Evolutionary conservation across 805 yeast genomes (phyloP).

Genomic region (Cyberlindnera meyerae): DNA sequence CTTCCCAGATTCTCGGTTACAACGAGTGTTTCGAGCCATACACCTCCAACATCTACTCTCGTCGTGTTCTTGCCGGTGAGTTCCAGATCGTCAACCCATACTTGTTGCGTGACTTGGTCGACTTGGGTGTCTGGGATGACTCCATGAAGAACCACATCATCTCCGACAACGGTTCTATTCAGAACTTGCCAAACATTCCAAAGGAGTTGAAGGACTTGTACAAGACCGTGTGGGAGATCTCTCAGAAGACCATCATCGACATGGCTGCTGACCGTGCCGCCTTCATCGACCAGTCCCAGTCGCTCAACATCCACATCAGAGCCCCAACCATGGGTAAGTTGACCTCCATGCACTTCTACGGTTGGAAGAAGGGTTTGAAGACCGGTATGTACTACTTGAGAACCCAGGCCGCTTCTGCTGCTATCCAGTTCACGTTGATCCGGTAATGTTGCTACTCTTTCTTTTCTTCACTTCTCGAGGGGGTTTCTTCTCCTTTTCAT

Average conservation of each 20-base stretch:
- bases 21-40: conserved; percentile 96
- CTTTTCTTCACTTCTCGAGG: conserved; percentile 29
- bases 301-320: conserved; percentile 81
- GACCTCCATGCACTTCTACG: conserved; percentile 97
- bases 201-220: conserved; percentile 63
- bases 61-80: conserved; percentile 92
- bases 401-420: conserved; percentile 96
- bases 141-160: conserved; percentile 74
- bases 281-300: conserved; percentile 87
- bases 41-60: conserved; percentile 88
- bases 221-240: conserved; percentile 85
- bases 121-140: conserved; percentile 78
- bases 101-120: conserved; percentile 74
- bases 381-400: conserved; percentile 98
- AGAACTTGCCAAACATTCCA: conserved; percentile 69
- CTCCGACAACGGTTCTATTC: conserved; percentile 80
- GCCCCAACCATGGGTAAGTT: conserved; percentile 95
- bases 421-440: conserved; percentile 95
- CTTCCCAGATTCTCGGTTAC: conserved; percentile 92
- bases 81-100: conserved; percentile 90
- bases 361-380: conserved; percentile 97
- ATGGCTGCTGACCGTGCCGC: conserved; percentile 86
- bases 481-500: conserved; percentile 1
- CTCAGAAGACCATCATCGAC: conserved; percentile 73
- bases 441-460: conserved; percentile 84